A percentile compares a stretch with the other conserved stretches of the same genome.
Evolutionary conservation across 441 rosid species (phyloP).

Genomic region (Populus hybrid): DNA sequence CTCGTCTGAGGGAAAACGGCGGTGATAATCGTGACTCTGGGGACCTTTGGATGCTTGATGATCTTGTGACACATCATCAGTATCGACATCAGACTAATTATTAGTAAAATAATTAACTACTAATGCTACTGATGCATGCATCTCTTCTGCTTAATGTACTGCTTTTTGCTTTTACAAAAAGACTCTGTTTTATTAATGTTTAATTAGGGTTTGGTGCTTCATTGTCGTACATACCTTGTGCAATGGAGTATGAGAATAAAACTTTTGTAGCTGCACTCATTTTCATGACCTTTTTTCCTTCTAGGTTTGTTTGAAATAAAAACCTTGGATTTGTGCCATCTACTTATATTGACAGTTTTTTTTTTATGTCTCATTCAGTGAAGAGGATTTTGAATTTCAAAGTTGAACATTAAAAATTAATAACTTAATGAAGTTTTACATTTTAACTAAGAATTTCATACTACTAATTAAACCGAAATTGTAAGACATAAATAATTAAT

Average conservation of each 20-base stretch:
- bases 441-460: too few species aligned
- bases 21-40: constrained; percentile 9
- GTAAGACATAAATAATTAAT: background rate
- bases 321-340: background rate
- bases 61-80: constrained; percentile 37
- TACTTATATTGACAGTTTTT: background rate
- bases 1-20: constrained; percentile 1
- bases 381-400: background rate
- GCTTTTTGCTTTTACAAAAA: too few species aligned
- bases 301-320: background rate
- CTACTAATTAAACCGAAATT: too few species aligned
- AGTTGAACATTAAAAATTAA: too few species aligned
- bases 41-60: constrained; percentile 70
- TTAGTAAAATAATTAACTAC: background rate
- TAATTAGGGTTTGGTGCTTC: background rate
- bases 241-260: too few species aligned
- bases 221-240: background rate
- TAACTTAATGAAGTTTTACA: too few species aligned
- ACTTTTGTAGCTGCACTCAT: background rate
- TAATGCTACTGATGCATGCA: background rate
- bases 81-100: constrained; percentile 19
- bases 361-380: background rate
- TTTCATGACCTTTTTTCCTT: background rate
- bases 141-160: background rate
- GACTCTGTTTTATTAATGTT: background rate